phyloP scores from a whole-genome alignment of 306 rosid genomes.

The Lathyrus tuberosus region DNA sequence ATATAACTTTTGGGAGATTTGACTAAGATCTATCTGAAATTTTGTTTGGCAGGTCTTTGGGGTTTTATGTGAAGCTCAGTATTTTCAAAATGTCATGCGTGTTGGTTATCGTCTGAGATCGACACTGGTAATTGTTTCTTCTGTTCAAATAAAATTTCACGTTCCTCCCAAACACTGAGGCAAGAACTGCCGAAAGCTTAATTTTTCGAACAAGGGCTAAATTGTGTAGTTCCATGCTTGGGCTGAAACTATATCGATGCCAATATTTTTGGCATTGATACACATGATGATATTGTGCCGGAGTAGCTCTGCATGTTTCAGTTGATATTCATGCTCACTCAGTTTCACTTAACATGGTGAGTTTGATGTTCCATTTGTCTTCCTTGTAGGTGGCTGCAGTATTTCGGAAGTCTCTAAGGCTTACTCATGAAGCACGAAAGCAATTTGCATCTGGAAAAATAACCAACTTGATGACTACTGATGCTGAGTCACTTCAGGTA shows the following conservation, averaged over 20 bases:
- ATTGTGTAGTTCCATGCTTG: slow-evolving; percentile 25
- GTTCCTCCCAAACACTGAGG: slow-evolving; percentile 3
- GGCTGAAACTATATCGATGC: slow-evolving; percentile 20
- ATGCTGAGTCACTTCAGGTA: slow-evolving; percentile 93
- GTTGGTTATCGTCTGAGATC: slow-evolving; percentile 83
- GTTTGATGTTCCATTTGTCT: slow-evolving; percentile 24
- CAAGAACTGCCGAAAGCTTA: slow-evolving; percentile 10
- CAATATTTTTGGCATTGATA: slow-evolving; percentile 13
- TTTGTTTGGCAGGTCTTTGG: slow-evolving; percentile 65
- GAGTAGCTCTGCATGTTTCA: slow-evolving; percentile 28
- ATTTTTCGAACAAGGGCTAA: slow-evolving; percentile 5
- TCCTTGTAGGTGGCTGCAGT: slow-evolving; percentile 83
- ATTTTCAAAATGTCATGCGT: slow-evolving; percentile 97
- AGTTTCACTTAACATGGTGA: slow-evolving; percentile 26
- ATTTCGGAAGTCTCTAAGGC: slow-evolving; percentile 92
- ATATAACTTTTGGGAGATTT: slow-evolving; percentile 16
- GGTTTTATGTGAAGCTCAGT: slow-evolving; percentile 91
- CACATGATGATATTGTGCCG: not conserved
- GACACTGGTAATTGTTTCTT: slow-evolving; percentile 69
- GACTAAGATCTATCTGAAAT: slow-evolving; percentile 35
- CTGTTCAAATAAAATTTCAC: not conserved
- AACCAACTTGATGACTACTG: slow-evolving; percentile 97
- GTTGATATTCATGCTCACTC: slow-evolving; percentile 29
- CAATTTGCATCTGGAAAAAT: slow-evolving; percentile 92
- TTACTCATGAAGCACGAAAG: slow-evolving; percentile 96